Evolutionary conservation across 331 rosid species (phyloP).

Genomic region (Rhamnella rubrinervis): DNA sequence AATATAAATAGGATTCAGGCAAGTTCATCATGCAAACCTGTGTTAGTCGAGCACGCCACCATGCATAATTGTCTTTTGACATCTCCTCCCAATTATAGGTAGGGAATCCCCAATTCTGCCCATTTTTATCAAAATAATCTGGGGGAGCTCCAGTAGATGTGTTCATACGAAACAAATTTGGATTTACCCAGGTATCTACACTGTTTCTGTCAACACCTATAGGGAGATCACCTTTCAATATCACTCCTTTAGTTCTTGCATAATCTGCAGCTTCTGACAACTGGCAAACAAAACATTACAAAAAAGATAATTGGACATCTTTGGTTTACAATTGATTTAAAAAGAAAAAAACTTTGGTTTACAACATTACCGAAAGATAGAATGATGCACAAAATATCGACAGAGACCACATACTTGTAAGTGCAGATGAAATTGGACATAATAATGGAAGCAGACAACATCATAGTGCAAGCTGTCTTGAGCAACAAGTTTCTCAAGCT

Average conservation of each 20-base stretch:
- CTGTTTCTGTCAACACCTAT: slow-evolving; percentile 96
- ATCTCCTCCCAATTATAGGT: slow-evolving; percentile 99
- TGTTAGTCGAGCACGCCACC: slow-evolving; percentile 97
- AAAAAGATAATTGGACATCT: slow-evolving; percentile 3
- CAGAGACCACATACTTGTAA: slow-evolving; percentile 57
- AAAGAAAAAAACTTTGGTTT: neutral
- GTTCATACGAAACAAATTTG: slow-evolving; percentile 89
- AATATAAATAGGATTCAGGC: neutral
- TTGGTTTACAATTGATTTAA: neutral
- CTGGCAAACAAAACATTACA: slow-evolving; percentile 39
- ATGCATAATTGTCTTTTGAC: slow-evolving; percentile 90
- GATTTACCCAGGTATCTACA: slow-evolving; percentile 97
- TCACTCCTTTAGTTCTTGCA: slow-evolving; percentile 84
- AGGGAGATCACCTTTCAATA: slow-evolving; percentile 97
- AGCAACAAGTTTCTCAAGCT: slow-evolving; percentile 90
- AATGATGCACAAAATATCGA: slow-evolving; percentile 12
- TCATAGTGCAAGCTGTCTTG: slow-evolving; percentile 75
- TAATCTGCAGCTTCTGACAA: slow-evolving; percentile 81
- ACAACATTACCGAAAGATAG: neutral
- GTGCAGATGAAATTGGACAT: slow-evolving; percentile 87
- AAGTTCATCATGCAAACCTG: slow-evolving; percentile 54
- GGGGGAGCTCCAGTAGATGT: slow-evolving; percentile 99
- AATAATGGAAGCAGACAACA: slow-evolving; percentile 85
- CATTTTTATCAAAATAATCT: slow-evolving; percentile 97
- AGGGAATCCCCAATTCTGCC: slow-evolving; percentile 99